Evolutionary conservation across 805 yeast species (phyloP), one percentile per base, ranked within the genome.

Genomic region (Schizosaccharomyces cryophilus): DNA sequence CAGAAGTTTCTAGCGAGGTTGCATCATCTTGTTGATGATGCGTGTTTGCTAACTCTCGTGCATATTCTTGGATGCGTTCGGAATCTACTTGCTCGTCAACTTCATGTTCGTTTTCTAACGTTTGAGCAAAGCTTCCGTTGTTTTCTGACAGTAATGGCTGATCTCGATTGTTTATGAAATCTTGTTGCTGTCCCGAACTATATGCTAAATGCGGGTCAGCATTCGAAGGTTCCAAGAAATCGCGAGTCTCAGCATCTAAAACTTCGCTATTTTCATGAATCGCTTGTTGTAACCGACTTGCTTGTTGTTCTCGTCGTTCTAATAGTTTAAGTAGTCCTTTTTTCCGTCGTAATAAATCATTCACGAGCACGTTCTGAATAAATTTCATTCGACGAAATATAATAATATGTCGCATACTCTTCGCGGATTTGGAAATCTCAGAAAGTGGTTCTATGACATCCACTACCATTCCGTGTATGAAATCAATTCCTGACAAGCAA

Each of bases 381-480:
- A 77, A 77, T 65, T 82, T 81, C 64, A 78, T 72, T 61, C 77
- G 76, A 61, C 85, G 79, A 68, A 80, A 87, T 64, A 78, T 79
- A 29, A 80, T 70, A 2, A 86, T 82, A 19, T 75, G 73, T 54
- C 81, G 75, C 15, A 82, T 77, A 2, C 81, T 80, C 3, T 74
- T 70, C 0, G 84, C 79, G 68, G 78, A 78, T 66, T 83, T 86
- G 1, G 81, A 86, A n/a, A 81, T 78, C 67, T 83, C 87, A 0
- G 82, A 82, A 58, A 83, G 70, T 2, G 87, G 87, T 67, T 83
- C 87, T 6, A 80, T 76, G 66, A 82, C 82, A 61, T 80, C 79
- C 1, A 80, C 76, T 60, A 79, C 80, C 60, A 83, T 70, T 45
- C 78, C 77, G 13, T 74, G 70, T 4, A 80, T 77, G 11, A 83